A percentile compares a stretch with the other conserved stretches of the same genome.
Evolutionary conservation across 371 early-diverging fungal genomes (phyloP).

Genomic region (Encephalitozoon cuniculi): DNA sequence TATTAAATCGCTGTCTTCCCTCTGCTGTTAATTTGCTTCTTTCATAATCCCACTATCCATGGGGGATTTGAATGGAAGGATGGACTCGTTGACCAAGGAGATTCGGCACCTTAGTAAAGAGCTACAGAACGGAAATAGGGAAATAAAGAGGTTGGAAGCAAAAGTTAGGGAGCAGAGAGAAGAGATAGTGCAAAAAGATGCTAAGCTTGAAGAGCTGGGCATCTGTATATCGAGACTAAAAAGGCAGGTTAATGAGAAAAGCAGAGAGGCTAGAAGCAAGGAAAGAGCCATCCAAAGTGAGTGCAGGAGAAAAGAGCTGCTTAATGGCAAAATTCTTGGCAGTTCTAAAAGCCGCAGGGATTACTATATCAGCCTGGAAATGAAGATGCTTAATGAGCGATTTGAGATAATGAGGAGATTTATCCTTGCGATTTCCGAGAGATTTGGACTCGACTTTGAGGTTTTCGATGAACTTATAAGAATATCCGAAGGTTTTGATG

Average conservation of each 20-base stretch:
- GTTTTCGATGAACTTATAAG: background rate
- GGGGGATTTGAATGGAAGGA: background rate
- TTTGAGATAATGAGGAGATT: slow-evolving; percentile 1
- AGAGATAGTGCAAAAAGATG: background rate
- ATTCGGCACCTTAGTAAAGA: background rate
- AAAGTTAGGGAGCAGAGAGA: background rate
- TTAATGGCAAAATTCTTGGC: background rate
- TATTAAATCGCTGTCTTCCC: background rate
- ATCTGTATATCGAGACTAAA: background rate
- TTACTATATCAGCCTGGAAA: background rate
- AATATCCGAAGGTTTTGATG: background rate
- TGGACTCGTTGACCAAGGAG: background rate
- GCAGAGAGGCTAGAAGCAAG: background rate
- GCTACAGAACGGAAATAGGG: background rate
- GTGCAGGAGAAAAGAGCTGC: background rate
- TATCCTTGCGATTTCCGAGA: background rate
- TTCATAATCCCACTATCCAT: background rate
- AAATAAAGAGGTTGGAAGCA: background rate
- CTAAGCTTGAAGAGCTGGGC: background rate
- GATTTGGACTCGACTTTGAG: slow-evolving; percentile 5
- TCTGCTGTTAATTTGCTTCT: background rate
- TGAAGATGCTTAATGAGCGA: background rate
- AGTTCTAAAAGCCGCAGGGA: background rate
- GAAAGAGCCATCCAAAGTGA: background rate
- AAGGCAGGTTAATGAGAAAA: background rate